Base-by-base conservation (phyloP, 495 filamentous ascomycete species). In the Friedmanniomyces simplex region DNA sequence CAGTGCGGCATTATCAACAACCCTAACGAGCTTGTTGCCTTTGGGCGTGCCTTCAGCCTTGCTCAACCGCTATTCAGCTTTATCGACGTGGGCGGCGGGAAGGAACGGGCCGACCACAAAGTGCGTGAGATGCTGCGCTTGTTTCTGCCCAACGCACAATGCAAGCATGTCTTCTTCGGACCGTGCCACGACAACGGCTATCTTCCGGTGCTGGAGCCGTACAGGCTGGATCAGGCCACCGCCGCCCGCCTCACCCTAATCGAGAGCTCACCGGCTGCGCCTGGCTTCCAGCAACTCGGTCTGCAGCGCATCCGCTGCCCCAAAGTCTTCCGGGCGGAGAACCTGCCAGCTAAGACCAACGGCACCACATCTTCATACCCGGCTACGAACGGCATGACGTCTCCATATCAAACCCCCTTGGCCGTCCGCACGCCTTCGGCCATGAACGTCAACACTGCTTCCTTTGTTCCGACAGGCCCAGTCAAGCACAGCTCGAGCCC, bases 121-220 rank as follows among this genome's bases (percentile, higher is more conserved):
- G 62, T 71, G 41, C 70, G 67, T 59, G 68, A 70, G 70, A 66
- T 51, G 49, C 63, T 73, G 26, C 68, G 69, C 20, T 59, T 71
- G 1, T 73, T 69, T 55, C 59, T 68, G 53, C 57, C 57, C 13
- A 73, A 72, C 50, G 51, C 63, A 6, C 69, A 71, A 50, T 73
- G 71, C 66, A 71, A 70, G 53, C 71, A 73, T 58, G 68, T 73
- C 45, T 66, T 71, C 52, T 72, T 73, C 54, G 69, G 69, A 20
- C 69, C 69, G 34, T 67, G 65, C 32, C 68, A 69, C 37, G 71
- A 73, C 61, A 66, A 67, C 50, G 71, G 71, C 10, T 73, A 73
- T 54, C 59, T 73, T 34, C 65, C 68, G 11, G 66, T 67, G 24
- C 57, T 72, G 45, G 69, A 72, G 45, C 55, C 59, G 13, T 71